Evolutionary conservation across 1,284 basidiomycete genomes (phyloP).

Genomic region (Thecaphora thlaspeos): DNA sequence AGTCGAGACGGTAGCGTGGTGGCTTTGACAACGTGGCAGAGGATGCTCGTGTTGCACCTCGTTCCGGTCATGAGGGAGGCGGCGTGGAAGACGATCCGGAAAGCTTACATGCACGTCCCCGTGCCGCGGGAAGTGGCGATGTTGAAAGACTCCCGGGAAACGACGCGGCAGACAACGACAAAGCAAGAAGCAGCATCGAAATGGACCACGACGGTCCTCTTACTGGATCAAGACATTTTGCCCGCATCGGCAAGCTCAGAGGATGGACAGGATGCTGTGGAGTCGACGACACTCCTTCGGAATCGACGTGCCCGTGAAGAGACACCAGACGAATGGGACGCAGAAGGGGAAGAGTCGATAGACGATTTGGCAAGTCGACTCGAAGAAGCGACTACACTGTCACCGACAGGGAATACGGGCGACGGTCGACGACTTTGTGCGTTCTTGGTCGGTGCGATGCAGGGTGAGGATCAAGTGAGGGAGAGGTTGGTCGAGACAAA

Average conservation of each 20-base stretch:
- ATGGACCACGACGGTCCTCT: constrained; percentile 6
- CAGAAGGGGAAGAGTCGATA: too few species aligned
- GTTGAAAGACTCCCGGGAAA: neutral
- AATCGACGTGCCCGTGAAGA: neutral
- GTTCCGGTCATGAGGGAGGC: constrained; percentile 9
- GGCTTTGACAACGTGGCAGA: constrained; percentile 9
- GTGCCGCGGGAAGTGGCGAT: neutral
- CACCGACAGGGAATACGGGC: too few species aligned
- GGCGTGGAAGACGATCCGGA: constrained; percentile 15
- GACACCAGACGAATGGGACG: neutral
- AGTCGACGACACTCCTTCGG: too few species aligned
- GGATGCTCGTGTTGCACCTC: constrained; percentile 10
- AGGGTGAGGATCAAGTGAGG: too few species aligned
- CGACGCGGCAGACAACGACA: neutral
- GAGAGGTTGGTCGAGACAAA: too few species aligned
- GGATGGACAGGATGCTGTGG: too few species aligned
- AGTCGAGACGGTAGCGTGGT: too few species aligned
- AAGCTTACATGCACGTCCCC: constrained; percentile 25
- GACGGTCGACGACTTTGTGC: too few species aligned
- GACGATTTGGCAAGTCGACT: too few species aligned
- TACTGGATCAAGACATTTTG: constrained; percentile 9
- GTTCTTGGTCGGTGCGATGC: too few species aligned
- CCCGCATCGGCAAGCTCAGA: neutral
- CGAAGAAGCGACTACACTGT: too few species aligned
- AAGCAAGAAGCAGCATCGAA: too few species aligned